These are phyloP conservation scores for Mytilinidion resinicola DNA, from an alignment of 495 filamentous ascomycete genomes.

Conservation along the genomic window DNA sequence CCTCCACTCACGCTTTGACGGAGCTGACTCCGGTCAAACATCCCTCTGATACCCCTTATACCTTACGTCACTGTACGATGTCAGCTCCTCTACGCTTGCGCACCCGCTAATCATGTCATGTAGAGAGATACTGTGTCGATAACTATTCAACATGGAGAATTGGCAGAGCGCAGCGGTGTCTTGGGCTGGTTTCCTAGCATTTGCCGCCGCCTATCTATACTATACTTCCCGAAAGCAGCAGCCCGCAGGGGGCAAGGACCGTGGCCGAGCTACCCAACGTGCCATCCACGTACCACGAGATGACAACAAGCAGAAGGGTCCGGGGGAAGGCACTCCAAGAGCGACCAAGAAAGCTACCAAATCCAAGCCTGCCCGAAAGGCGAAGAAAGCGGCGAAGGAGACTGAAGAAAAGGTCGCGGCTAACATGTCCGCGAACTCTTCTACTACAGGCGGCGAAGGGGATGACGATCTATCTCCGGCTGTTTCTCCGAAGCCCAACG, in stretches of 20 bases:
- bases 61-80: background rate
- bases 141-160: background rate
- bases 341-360: background rate
- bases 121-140: background rate
- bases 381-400: slow-evolving; percentile 1
- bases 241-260: background rate
- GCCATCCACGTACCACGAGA: background rate
- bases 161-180: background rate
- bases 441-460: slow-evolving; percentile 67
- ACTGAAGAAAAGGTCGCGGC: slow-evolving; percentile 18
- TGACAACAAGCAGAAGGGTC: background rate
- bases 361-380: background rate
- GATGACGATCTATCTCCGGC: slow-evolving; percentile 47
- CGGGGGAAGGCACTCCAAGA: background rate
- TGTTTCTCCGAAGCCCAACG: slow-evolving; percentile 14
- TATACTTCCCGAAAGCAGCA: slow-evolving; percentile 7
- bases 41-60: no score
- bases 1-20: background rate
- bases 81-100: background rate
- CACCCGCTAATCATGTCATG: background rate
- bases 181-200: slow-evolving; percentile 4
- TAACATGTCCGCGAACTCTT: slow-evolving; percentile 35
- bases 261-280: background rate
- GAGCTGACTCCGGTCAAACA: no score
- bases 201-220: slow-evolving; percentile 18